Conservation (phyloP, 2,329 filamentous ascomycete species). For the Knufia fluminis region DNA sequence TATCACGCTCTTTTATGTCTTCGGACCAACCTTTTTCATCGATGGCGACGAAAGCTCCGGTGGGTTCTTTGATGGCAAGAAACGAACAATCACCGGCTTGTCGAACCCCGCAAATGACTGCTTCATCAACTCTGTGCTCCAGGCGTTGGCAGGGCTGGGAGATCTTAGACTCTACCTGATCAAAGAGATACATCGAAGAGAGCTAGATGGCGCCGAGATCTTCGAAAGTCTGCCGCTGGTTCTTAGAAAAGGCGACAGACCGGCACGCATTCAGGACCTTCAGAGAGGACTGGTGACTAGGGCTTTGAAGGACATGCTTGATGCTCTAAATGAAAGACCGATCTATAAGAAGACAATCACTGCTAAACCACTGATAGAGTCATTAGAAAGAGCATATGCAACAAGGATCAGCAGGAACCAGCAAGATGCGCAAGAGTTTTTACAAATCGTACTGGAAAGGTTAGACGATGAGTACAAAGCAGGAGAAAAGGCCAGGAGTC, state of each 20-base stretch:
- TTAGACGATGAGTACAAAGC: constrained; percentile 92
- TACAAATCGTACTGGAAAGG: constrained; percentile 87
- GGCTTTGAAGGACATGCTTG: constrained; percentile 84
- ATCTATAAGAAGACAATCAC: constrained; percentile 91
- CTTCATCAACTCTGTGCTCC: constrained; percentile 93
- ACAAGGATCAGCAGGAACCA: constrained; percentile 89
- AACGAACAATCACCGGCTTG: constrained; percentile 81
- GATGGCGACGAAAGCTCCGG: constrained; percentile 61
- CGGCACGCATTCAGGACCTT: constrained; percentile 48
- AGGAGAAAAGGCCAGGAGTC: constrained; percentile 59
- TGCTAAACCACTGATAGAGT: constrained; percentile 71
- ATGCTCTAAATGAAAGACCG: constrained; percentile 84
- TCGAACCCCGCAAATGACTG: constrained; percentile 89
- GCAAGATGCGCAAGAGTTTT: constrained; percentile 94
- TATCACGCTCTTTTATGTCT: constrained; percentile 91
- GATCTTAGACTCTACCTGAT: constrained; percentile 89
- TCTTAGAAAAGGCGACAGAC: constrained; percentile 29
- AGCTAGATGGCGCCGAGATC: constrained; percentile 66
- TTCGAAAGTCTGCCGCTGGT: constrained; percentile 53
- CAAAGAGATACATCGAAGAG: constrained; percentile 74
- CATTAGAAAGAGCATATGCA: constrained; percentile 75
- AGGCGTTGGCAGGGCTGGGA: constrained; percentile 80
- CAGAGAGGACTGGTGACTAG: constrained; percentile 76
- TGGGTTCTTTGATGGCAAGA: constrained; percentile 50
- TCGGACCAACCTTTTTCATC: constrained; percentile 92